Evolutionary conservation across 495 filamentous ascomycete genomes (phyloP), one percentile per base, ranked within the genome.

Genomic region (Copromyces sp.): DNA sequence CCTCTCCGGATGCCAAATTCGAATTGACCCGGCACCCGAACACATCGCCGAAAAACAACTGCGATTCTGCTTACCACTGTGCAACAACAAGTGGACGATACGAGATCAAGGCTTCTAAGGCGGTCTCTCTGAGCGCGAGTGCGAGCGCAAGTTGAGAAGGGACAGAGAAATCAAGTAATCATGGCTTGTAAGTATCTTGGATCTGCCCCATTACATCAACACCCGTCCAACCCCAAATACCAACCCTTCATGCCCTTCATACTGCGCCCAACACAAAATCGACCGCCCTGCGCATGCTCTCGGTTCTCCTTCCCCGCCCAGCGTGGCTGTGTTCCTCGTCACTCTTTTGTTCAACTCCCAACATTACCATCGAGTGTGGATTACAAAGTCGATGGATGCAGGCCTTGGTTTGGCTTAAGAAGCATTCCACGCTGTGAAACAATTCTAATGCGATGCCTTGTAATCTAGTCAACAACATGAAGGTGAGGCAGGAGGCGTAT

Each of bases 381-480:
- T 65, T 14, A 37, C 29, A 35, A 61, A 61, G 16, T 9, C 12
- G 6, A 35, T 32, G 24, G 29, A 61, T 35, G 32, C 12, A 12
- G 53, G 29, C 14, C 24, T 16, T 35, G 53, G 29, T 37, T 16
- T 35, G 14, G 12, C 2, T 12, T 14, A 65, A 12, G 14, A 37
- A 17, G 6, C 53, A 65, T 65, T 65, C 29, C 12, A 35, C 29
- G 12, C 53, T 37, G 8, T 37, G 53, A 65, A 59, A 39, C 44
- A 70, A 39, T 32, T 73, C 81, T 82, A 77, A 82, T 74, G 74
- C 70, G 8, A 79, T 80, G 75, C 53, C 76, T 53, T 72, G 6
- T 72, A 16, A 65, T 61, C 39, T 70, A 83, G 82, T 82, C 59
- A 83, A 82, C 69, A 77, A 80, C 16, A 72, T 73, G 40, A 78